Base-by-base conservation (phyloP, 805 yeast species). In the Wickerhamiella alocasiicola region DNA sequence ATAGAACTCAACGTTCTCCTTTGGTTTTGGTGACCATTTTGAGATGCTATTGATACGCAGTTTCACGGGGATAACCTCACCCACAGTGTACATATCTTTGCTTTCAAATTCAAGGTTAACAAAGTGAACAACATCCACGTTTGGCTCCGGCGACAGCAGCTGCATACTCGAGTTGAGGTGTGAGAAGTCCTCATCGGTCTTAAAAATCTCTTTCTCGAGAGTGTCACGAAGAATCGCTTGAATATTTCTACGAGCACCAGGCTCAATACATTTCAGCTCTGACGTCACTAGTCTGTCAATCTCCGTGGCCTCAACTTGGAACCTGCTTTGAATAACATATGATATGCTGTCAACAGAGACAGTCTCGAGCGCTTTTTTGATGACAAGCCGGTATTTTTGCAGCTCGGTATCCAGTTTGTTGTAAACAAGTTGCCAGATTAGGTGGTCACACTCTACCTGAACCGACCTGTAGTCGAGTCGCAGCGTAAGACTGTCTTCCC, bases 111-210 rank as follows among this genome's bases (percentile, higher is more conserved):
- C 50, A n/a, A 68, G 45, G 33, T 73, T 75, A 6, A 76, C 69
- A 6, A 70, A 65, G 49, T 79, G 85, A 16, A 81, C 66, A 15
- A 73, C 66, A 46, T 75, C 71, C 6, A 76, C 67, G 3, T 64
- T 56, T 0, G 91, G 88, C 16, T 79, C 62, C 0, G 78, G 69
- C 5, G 81, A 88, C 2, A 68, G 63, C 37, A 81, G 74, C 23
- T 49, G 46, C 28, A 76, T 55, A 28, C 55, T 55, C 13, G 44
- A 26, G 33, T 48, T 41, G 15, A 52, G 40, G 7, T 16, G 28
- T 15, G 34, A 16, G 32, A 41, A 46, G 17, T 42, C 44, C 9
- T 5, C 18, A 12, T 12, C 17, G 23, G 12, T n/a, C 15, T 35
- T 35, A 17, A 6, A 3, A 2, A 33, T 17, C 20, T 33, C 34